phyloP scores from a whole-genome alignment of 805 yeast genomes.

The Lipomyces lipofer region DNA sequence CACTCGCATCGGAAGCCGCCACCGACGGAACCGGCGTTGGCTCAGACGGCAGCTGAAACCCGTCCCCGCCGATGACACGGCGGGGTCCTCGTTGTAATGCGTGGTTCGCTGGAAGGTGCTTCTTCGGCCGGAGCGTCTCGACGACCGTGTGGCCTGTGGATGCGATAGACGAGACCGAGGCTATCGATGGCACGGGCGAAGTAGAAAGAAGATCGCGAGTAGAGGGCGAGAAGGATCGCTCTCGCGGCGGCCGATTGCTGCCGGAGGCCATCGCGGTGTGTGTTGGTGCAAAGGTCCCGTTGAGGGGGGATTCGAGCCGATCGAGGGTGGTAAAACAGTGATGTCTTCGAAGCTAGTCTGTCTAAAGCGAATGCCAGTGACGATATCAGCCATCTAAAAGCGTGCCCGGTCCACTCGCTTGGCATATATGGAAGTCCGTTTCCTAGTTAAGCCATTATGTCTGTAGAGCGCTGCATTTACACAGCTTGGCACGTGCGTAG shows the following conservation, averaged over 20 bases:
- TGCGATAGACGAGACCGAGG: slow-evolving; percentile 13
- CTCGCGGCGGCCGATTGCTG: slow-evolving; percentile 11
- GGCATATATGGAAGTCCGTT: no score
- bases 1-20: not conserved
- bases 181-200: slow-evolving; percentile 23
- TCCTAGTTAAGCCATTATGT: no score
- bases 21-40: not conserved
- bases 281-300: no score
- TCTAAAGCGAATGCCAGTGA: no score
- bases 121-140: slow-evolving; percentile 22
- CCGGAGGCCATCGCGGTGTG: no score
- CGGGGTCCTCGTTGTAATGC: slow-evolving; percentile 15
- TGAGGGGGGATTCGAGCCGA: no score
- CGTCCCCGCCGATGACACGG: slow-evolving; percentile 23
- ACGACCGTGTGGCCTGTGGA: slow-evolving; percentile 13
- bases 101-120: slow-evolving; percentile 4
- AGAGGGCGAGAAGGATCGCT: slow-evolving; percentile 22
- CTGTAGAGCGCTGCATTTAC: no score
- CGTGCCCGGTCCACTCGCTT: no score
- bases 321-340: no score
- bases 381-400: no score
- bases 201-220: slow-evolving; percentile 9
- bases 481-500: no score
- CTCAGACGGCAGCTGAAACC: slow-evolving; percentile 17
- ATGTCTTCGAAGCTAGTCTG: no score